Evolutionary conservation across 768 basidiomycete species (phyloP).

Genomic region (Suillus hirtellus): DNA sequence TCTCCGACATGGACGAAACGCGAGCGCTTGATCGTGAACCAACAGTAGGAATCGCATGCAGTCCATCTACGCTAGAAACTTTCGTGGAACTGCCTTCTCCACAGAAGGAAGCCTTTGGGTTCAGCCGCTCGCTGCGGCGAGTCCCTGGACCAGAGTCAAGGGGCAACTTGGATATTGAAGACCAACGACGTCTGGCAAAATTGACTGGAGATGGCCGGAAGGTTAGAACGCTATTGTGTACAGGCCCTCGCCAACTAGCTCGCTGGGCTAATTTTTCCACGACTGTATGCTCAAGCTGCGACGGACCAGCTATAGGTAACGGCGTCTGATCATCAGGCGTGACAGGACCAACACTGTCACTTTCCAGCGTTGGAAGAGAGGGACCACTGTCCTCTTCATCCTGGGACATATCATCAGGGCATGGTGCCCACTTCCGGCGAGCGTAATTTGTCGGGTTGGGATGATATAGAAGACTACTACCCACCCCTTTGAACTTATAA

Average conservation of each 20-base stretch:
- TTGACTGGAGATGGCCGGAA: conserved; percentile 65
- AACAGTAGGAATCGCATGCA: conserved; percentile 20
- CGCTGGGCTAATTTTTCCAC: conserved; percentile 7
- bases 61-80: conserved; percentile 1
- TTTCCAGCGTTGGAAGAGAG: conserved; percentile 42
- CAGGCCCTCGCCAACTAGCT: conserved; percentile 8
- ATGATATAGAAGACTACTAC: conserved; percentile 51
- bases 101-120: conserved; percentile 30
- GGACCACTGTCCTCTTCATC: conserved; percentile 32
- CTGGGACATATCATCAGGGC: conserved; percentile 35
- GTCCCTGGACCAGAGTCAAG: conserved; percentile 35
- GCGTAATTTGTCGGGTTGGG: conserved; percentile 66
- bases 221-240: conserved; percentile 43
- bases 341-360: conserved; percentile 51
- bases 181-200: conserved; percentile 65
- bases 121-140: conserved; percentile 37
- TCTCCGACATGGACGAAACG: conserved; percentile 35
- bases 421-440: conserved; percentile 53
- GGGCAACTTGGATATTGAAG: conserved; percentile 39
- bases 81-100: conserved; percentile 29
- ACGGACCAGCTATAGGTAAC: conserved; percentile 40
- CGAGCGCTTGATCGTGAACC: conserved; percentile 32
- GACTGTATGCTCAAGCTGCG: conserved; percentile 19
- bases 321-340: conserved; percentile 56
- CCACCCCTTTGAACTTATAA: conserved; percentile 34